Evolutionary conservation across 441 rosid species (phyloP), one percentile per base, ranked within the genome.

Genomic region (Arabidopsis hybrid): DNA sequence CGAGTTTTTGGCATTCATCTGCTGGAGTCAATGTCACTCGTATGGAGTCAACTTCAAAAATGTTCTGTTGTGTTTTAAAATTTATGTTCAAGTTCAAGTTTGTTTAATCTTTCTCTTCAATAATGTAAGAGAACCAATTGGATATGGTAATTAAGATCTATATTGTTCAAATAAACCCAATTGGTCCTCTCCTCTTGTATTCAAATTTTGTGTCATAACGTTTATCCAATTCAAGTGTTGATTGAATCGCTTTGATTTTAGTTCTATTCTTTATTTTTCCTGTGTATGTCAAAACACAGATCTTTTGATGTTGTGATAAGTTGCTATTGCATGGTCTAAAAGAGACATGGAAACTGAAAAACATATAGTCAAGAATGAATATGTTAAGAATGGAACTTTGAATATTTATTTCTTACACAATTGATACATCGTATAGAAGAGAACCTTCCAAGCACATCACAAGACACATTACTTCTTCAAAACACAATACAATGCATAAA

Each of bases 101-200:
- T 50, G 12, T 12, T 62, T 42, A 51, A 51, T 62, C 12, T 42
- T 42, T 62, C 2, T 31, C 10, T 40, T 52, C 34, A 52, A 72
- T 52, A 53, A 72, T 42, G 36, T 31, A 32, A 42, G 11, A 7
- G 16, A 42, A 52, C 32, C 29, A 36, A 38, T 12, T 34, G 31
- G n/a, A 11, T 51, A 47, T 46, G 21, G 3, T 34, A 34, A 32
- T 2, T 21, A 5, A 49, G 5, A 10, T 29, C 8, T 9, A 29
- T 55, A 43, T 56, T 29, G 17, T 56, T 16, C 11, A 2, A 29
- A 7, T 5, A 51, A 38, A 43, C 2, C 50, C 47, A 50, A 11
- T 17, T 18, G 36, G 36, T 52, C 38, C 18, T 18, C 38, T 13
- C 39, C 38, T 67, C 10, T 39, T 52, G 4, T 39, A 5, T 51